Evolutionary conservation across 352 stramenopile genomes (phyloP), one percentile per base, ranked within the genome.

Genomic region (Pythium biforme): DNA sequence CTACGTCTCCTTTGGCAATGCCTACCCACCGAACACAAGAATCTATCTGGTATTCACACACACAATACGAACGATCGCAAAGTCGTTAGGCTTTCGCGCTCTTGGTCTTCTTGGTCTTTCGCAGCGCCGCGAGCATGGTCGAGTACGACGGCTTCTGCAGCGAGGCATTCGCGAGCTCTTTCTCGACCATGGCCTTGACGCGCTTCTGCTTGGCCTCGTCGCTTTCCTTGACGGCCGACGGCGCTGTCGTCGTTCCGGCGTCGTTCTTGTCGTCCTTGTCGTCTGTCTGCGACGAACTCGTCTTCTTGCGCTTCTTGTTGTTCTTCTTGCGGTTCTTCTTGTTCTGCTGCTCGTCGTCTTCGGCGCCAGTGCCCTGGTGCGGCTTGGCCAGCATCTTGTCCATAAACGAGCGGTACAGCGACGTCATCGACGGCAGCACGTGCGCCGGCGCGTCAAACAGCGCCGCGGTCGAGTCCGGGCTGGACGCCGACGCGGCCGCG

Each of bases 341-440:
- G 62, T 69, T 76, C 57, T 79, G 73, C 62, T 77, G 56, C 22
- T 74, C 56, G 17, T 59, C 34, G 20, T 72, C 26, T 19, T 51
- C 34, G 34, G 34, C 34, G 14, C 5, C 59, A 6, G 56, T 58
- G 0, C 51, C 58, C 22, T 81, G n/a, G n/a, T n/a, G 73, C 4
- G 82, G 69, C 61, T 93, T 92, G 8, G 77, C 71, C 50, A 95
- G 72, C 79, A 95, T 92, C 64, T 83, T 88, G 63, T 95, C 86
- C 84, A 95, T 90, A 61, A 93, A 95, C 45, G 82, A 89, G 4
- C 81, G 71, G 69, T 94, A 95, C 39, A 95, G 67, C 29, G 81
- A 76, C 43, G 83, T 88, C 76, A 95, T 91, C 15, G 84, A 90
- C 47, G 86, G 86, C 57, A 95, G 59, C 41, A 94, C 86, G 69